A percentile compares a stretch with the other conserved stretches of the same genome.
Evolutionary conservation across 2,329 filamentous ascomycete genomes (phyloP).

Genomic region (Huntiella moniliformis): DNA sequence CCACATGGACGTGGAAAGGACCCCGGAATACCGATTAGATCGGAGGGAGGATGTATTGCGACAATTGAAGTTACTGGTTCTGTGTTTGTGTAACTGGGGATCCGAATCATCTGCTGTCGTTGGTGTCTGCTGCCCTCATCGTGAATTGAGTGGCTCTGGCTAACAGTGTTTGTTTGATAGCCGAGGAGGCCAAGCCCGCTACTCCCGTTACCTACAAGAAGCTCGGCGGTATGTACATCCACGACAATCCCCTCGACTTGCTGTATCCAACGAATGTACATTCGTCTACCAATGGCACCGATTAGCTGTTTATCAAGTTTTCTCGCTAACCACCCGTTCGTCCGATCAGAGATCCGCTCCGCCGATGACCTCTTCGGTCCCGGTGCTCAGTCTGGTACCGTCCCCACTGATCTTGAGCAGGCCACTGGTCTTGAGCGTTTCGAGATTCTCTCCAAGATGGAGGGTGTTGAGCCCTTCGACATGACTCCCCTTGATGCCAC

Average conservation of each 20-base stretch:
- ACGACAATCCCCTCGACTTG: not conserved
- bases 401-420: constrained; percentile 90
- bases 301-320: no score
- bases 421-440: constrained; percentile 94
- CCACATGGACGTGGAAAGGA: not conserved
- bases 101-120: no score
- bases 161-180: constrained; percentile 7
- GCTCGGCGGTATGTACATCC: constrained; percentile 25
- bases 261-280: not conserved
- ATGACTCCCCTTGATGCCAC: constrained; percentile 91
- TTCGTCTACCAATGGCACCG: constrained; percentile 12
- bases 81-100: no score
- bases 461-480: constrained; percentile 94
- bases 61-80: no score
- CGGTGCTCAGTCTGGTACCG: constrained; percentile 61
- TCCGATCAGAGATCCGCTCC: constrained; percentile 55
- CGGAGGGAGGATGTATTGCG: not conserved
- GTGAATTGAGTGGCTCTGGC: not conserved
- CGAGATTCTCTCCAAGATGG: constrained; percentile 98
- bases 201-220: constrained; percentile 28
- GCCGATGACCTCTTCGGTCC: constrained; percentile 70
- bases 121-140: not conserved
- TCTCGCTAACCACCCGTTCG: constrained; percentile 1
- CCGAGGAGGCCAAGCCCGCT: constrained; percentile 13
- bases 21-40: not conserved